phyloP scores from a whole-genome alignment of 352 stramenopile species.

The Pythium sukuiense region DNA sequence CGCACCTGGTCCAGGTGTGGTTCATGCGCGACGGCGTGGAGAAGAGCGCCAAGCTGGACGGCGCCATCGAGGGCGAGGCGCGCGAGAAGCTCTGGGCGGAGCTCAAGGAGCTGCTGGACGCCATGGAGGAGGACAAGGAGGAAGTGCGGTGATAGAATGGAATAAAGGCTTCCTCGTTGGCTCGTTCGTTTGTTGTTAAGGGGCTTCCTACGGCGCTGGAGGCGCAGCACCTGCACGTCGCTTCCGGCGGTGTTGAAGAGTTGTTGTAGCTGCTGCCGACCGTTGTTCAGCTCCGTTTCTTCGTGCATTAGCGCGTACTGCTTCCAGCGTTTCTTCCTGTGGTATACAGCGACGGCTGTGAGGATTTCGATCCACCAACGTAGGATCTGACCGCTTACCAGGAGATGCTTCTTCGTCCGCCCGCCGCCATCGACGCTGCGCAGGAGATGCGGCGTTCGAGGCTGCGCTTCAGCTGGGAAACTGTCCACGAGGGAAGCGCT shows the following conservation, averaged over 20 bases:
- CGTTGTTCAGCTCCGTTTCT: slow-evolving; percentile 5
- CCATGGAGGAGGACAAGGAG: slow-evolving; percentile 84
- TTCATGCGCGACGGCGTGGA: slow-evolving; percentile 84
- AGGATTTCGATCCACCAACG: neutral
- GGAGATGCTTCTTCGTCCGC: neutral
- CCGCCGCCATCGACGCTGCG: neutral
- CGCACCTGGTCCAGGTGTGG: slow-evolving; percentile 90
- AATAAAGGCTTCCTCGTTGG: neutral
- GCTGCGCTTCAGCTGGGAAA: slow-evolving; percentile 16
- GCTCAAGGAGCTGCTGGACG: slow-evolving; percentile 62
- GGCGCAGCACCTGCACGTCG: neutral
- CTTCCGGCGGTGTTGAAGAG: neutral
- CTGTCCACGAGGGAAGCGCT: slow-evolving; percentile 17
- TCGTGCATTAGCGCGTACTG: slow-evolving; percentile 13
- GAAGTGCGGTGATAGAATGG: slow-evolving; percentile 50
- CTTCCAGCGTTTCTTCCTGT: slow-evolving; percentile 24
- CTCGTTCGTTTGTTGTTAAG: neutral
- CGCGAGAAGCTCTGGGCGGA: slow-evolving; percentile 74
- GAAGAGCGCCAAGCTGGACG: slow-evolving; percentile 84
- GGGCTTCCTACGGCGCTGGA: neutral
- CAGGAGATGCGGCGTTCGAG: slow-evolving; percentile 9
- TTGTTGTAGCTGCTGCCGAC: slow-evolving; percentile 11
- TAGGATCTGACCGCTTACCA: slow-evolving; percentile 1
- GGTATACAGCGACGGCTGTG: neutral
- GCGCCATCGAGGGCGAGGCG: slow-evolving; percentile 86